Percentiles rank a stretch among this genome's conserved stretches.
Evolutionary conservation across 2,329 filamentous ascomycete species (phyloP).

Genomic region (Pseudogymnoascus sp.): DNA sequence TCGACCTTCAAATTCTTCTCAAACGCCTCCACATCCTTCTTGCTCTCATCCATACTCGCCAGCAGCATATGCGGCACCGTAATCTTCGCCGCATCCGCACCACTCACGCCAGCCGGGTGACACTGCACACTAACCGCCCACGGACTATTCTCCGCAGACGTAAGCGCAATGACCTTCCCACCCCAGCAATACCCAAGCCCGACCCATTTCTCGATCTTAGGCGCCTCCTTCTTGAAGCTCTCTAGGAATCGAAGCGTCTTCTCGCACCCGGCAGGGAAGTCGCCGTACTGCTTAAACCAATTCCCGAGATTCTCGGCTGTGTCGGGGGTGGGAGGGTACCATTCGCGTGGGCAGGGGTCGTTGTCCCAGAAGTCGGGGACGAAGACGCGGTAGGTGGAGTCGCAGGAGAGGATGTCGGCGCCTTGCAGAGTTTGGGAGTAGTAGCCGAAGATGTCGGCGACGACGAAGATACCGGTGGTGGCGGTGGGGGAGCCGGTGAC

Average conservation of each 20-base stretch:
- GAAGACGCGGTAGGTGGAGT: slow-evolving; percentile 67
- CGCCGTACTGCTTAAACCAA: slow-evolving; percentile 43
- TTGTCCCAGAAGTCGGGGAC: slow-evolving; percentile 90
- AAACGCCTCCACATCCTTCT: slow-evolving; percentile 38
- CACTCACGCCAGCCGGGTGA: slow-evolving; percentile 20
- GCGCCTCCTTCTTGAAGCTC: slow-evolving; percentile 45
- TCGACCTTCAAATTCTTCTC: slow-evolving; percentile 36
- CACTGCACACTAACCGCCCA: slow-evolving; percentile 23
- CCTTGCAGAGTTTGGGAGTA: slow-evolving; percentile 64
- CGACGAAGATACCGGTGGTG: slow-evolving; percentile 52
- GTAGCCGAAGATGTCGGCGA: slow-evolving; percentile 63
- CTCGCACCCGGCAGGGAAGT: slow-evolving; percentile 32
- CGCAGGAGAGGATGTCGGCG: slow-evolving; percentile 56
- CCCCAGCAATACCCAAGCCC: slow-evolving; percentile 29
- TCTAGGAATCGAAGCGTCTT: slow-evolving; percentile 50
- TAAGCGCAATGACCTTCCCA: slow-evolving; percentile 26
- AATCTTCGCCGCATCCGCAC: slow-evolving; percentile 37
- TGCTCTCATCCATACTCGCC: slow-evolving; percentile 43
- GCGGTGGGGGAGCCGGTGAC: slow-evolving; percentile 41
- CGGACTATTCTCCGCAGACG: slow-evolving; percentile 14
- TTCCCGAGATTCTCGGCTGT: slow-evolving; percentile 51
- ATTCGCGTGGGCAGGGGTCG: slow-evolving; percentile 38
- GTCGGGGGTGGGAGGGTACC: slow-evolving; percentile 58
- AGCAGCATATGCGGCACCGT: slow-evolving; percentile 43
- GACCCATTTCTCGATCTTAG: slow-evolving; percentile 42